A percentile compares a stretch with the other conserved stretches of the same genome.
Conservation (phyloP, 2,329 filamentous ascomycete genomes). For the Coniochaeta ligniaria region DNA sequence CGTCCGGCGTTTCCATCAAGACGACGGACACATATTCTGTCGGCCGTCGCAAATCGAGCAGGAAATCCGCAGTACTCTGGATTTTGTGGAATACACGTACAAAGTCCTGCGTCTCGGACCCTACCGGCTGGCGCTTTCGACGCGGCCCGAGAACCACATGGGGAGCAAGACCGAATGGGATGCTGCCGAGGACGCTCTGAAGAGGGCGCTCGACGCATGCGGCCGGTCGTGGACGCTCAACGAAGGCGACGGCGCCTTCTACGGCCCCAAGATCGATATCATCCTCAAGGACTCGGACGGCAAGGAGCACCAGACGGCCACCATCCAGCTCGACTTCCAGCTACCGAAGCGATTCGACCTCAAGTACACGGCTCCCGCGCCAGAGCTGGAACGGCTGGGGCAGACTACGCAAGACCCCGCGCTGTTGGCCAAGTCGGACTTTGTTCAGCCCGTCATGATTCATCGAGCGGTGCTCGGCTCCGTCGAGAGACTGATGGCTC, state of each 20-base stretch:
- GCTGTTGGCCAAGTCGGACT: constrained; percentile 44
- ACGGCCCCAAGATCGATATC: constrained; percentile 88
- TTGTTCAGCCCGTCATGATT: constrained; percentile 68
- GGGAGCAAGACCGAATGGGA: constrained; percentile 64
- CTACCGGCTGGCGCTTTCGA: constrained; percentile 73
- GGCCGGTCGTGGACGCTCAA: constrained; percentile 68
- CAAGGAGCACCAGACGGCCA: constrained; percentile 84
- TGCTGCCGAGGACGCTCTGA: constrained; percentile 60
- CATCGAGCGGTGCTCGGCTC: constrained; percentile 82
- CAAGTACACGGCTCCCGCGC: constrained; percentile 63
- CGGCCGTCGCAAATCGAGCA: constrained; percentile 65
- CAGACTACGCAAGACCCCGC: constrained; percentile 39
- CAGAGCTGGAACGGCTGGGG: constrained; percentile 50
- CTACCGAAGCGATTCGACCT: constrained; percentile 75
- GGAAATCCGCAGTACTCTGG: constrained; percentile 67
- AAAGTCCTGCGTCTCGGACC: constrained; percentile 61
- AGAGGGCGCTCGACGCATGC: constrained; percentile 52
- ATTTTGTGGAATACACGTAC: constrained; percentile 69
- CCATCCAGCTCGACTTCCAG: constrained; percentile 86
- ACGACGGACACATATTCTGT: constrained; percentile 89
- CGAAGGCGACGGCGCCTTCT: constrained; percentile 80
- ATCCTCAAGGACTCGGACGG: constrained; percentile 72
- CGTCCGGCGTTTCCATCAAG: constrained; percentile 81
- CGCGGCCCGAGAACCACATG: constrained; percentile 69
- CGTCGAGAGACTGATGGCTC: constrained; percentile 75